phyloP scores from a whole-genome alignment of 129 eudicot genomes.

The Pulicaria dysenterica region DNA sequence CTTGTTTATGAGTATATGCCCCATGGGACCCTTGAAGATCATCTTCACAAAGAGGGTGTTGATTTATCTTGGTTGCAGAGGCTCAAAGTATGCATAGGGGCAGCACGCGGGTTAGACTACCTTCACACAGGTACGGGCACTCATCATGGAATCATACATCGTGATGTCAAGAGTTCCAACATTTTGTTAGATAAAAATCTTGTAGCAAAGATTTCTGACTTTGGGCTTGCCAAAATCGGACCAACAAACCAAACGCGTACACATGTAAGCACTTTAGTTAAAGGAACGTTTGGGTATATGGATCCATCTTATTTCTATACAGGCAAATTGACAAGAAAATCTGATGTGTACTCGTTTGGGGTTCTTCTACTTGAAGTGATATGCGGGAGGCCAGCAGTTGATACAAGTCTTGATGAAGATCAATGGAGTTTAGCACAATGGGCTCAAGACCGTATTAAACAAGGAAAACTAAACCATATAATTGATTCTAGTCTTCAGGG shows the following conservation, averaged over 20 bases:
- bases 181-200: constrained; percentile 26
- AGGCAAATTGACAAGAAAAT: constrained; percentile 14
- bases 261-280: constrained; percentile 21
- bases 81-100: constrained; percentile 34
- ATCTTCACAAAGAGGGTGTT: constrained; percentile 12
- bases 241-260: constrained; percentile 14
- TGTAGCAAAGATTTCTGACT: constrained; percentile 31
- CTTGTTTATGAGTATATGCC: constrained; percentile 31
- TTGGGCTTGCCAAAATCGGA: constrained; percentile 28
- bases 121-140: constrained; percentile 32
- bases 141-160: constrained; percentile 30
- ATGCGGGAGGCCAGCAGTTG: constrained; percentile 45
- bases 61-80: constrained; percentile 27
- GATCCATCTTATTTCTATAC: constrained; percentile 30
- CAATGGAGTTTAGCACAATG: constrained; percentile 31
- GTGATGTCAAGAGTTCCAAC: constrained; percentile 34
- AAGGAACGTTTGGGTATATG: constrained; percentile 34
- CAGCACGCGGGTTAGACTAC: constrained; percentile 32
- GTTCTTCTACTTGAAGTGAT: constrained; percentile 42
- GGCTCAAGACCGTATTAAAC: constrained; percentile 26
- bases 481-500: constrained; percentile 31
- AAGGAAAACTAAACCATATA: constrained; percentile 27
- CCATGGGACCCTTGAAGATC: constrained; percentile 29
- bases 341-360: constrained; percentile 42
- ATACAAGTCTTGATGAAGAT: constrained; percentile 31